Base-by-base conservation (phyloP, 2,329 filamentous ascomycete species). In the Paraphaeosphaeria sporulosa region DNA sequence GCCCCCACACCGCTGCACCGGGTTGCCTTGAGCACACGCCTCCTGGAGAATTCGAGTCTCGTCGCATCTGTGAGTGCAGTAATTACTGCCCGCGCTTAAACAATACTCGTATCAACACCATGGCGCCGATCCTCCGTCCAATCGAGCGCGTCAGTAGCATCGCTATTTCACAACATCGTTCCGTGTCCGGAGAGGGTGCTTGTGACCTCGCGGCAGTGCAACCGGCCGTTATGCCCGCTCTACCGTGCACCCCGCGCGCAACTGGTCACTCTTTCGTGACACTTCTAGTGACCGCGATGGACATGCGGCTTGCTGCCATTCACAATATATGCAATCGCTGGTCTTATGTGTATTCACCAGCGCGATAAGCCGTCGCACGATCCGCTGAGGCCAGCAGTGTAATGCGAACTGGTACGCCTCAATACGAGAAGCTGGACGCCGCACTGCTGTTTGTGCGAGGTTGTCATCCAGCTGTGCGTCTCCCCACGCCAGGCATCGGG, bases 111-210 rank as follows among this genome's bases (percentile, higher is more conserved):
- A 10, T 30, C 34, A 38, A 15, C 50, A 53, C 6, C 50, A n/a
- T 53, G 23, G 50, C 36, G 50, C 43, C 50, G 36, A 53, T 53
- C 50, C 36, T 53, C 50, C 36, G 50, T 36, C 12, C 15, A 23
- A 13, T 42, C 13, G 27, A 34, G 46, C 23, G 19, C 25, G 34
- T 19, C 15, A 36, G 30, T 10, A 7, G 32, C 32, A 38, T 21
- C 34, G 19, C 48, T 36, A 38, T 53, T 21, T 19, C 50, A 53
- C 50, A 43, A 19, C 36, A 25, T 38, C 32, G n/a, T 25, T 38
- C 46, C 32, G 48, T 51, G 19, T 40, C n/a, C 30, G 21, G 48
- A 40, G 4, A 19, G 25, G 32, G 48, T 21, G 21, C 34, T 51
- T 23, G n/a, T 38, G 32, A n/a, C 13, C 32, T 51, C 48, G 7